Percentiles rank a stretch among this genome's conserved stretches.
These are phyloP conservation scores for Leucaena leucocephala DNA, from an alignment of 306 rosid species.

Conservation along the genomic window DNA sequence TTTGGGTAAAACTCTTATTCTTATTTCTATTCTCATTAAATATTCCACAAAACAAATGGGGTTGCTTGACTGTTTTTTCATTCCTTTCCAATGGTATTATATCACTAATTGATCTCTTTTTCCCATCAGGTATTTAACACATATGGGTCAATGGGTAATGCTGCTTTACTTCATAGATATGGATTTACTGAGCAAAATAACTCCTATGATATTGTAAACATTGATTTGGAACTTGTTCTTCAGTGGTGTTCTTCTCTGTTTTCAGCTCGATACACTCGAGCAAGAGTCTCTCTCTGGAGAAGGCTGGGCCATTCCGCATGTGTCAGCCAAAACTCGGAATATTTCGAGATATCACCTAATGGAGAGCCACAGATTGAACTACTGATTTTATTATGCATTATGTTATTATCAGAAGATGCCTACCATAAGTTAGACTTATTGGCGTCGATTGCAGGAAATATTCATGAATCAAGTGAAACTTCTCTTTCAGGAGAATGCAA, in stretches of 20 bases:
- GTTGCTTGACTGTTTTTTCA: background rate
- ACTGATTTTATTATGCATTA: constrained; percentile 55
- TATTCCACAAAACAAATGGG: background rate
- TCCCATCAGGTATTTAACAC: constrained; percentile 76
- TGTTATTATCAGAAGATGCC: constrained; percentile 60
- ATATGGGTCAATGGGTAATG: constrained; percentile 82
- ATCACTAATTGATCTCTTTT: constrained; percentile 8
- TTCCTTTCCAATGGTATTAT: constrained; percentile 2
- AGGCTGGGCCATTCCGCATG: constrained; percentile 61
- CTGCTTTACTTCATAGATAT: constrained; percentile 91
- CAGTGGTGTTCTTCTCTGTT: constrained; percentile 68
- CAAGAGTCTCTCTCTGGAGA: constrained; percentile 81
- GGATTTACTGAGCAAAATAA: constrained; percentile 90
- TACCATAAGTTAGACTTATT: constrained; percentile 64
- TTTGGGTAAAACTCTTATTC: background rate
- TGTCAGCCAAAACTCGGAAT: constrained; percentile 60
- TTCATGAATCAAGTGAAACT: constrained; percentile 43
- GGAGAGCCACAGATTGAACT: constrained; percentile 89
- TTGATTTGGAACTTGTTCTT: constrained; percentile 73
- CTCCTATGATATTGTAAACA: constrained; percentile 74
- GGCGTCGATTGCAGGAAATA: constrained; percentile 45
- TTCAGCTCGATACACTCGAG: constrained; percentile 66
- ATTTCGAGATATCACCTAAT: constrained; percentile 75
- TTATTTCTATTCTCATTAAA: background rate
- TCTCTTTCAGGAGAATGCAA: constrained; percentile 39